Evolutionary conservation across 2,329 filamentous ascomycete genomes (phyloP).

Genomic region (Domatiomyces globalis): DNA sequence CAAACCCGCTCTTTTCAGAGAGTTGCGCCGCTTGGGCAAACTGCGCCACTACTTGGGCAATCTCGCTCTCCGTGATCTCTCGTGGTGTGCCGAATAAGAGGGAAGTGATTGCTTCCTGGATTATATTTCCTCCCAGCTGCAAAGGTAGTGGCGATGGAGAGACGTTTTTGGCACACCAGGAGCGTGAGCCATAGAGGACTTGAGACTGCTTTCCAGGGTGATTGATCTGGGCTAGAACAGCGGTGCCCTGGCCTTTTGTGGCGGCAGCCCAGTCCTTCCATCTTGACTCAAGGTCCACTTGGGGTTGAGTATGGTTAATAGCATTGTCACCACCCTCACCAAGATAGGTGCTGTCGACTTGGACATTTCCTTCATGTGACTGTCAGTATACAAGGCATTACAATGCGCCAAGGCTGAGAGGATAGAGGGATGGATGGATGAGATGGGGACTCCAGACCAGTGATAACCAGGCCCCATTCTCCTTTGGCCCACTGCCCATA

Average conservation of each 20-base stretch:
- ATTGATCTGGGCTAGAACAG: slow-evolving; percentile 46
- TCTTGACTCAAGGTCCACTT: background rate
- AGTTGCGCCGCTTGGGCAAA: slow-evolving; percentile 13
- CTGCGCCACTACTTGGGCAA: slow-evolving; percentile 10
- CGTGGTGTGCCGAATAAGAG: slow-evolving; percentile 23
- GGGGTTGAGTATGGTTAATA: background rate
- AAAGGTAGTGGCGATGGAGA: background rate
- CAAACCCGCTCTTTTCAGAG: slow-evolving; percentile 14
- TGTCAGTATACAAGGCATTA: slow-evolving; percentile 24
- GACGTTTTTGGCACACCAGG: background rate
- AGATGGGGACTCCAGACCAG: background rate
- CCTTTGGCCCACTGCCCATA: slow-evolving; percentile 4
- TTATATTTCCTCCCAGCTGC: background rate
- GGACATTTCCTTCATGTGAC: slow-evolving; percentile 24
- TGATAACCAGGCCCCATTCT: slow-evolving; percentile 5
- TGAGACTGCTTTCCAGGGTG: slow-evolving; percentile 46
- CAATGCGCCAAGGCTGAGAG: slow-evolving; percentile 22
- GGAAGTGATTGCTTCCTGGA: background rate
- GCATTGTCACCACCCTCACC: slow-evolving; percentile 19
- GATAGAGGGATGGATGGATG: too few species aligned
- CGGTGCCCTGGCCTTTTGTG: slow-evolving; percentile 43
- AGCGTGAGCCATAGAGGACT: background rate
- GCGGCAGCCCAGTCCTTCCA: slow-evolving; percentile 23
- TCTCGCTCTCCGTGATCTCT: slow-evolving; percentile 19
- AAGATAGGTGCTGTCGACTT: slow-evolving; percentile 32